Evolutionary conservation across 78 protist species (phyloP).

Genomic region (Diacronema lutheri): DNA sequence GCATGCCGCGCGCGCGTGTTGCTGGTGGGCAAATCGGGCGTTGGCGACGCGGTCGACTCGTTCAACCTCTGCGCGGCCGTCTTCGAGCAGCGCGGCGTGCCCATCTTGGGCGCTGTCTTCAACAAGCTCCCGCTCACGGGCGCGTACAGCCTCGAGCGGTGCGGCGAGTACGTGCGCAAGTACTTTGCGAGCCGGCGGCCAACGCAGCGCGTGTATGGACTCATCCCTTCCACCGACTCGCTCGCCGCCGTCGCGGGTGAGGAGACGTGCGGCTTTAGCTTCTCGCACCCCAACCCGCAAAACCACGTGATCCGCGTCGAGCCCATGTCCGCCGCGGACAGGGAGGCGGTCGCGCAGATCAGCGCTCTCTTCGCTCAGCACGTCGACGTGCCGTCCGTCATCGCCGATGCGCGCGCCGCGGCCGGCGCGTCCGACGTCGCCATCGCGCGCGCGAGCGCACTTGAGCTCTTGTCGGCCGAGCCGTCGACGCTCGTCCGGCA

Average conservation of each 20-base stretch:
- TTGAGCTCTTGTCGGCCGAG: no score
- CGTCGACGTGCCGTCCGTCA: neutral
- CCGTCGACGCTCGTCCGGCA: no score
- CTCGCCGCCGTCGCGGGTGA: neutral
- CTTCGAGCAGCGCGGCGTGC: neutral
- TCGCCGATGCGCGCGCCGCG: no score
- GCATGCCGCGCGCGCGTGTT: slow-evolving; percentile 7
- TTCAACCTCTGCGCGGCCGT: neutral
- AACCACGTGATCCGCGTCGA: neutral
- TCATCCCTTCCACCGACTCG: neutral
- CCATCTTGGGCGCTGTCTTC: neutral
- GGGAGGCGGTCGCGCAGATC: neutral
- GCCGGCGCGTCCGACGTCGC: no score
- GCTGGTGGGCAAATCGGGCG: neutral
- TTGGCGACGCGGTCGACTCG: slow-evolving; percentile 22
- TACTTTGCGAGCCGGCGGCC: neutral
- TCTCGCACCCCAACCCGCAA: neutral
- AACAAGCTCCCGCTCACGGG: neutral
- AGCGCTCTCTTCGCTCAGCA: neutral
- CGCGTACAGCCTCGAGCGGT: neutral
- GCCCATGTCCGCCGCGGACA: neutral
- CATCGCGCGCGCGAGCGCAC: no score
- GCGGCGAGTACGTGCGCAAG: neutral
- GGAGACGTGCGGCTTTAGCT: neutral
- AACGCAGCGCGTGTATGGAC: neutral